Conservation (phyloP, 2,329 filamentous ascomycete genomes). For the Ophiosphaerella narmari region DNA sequence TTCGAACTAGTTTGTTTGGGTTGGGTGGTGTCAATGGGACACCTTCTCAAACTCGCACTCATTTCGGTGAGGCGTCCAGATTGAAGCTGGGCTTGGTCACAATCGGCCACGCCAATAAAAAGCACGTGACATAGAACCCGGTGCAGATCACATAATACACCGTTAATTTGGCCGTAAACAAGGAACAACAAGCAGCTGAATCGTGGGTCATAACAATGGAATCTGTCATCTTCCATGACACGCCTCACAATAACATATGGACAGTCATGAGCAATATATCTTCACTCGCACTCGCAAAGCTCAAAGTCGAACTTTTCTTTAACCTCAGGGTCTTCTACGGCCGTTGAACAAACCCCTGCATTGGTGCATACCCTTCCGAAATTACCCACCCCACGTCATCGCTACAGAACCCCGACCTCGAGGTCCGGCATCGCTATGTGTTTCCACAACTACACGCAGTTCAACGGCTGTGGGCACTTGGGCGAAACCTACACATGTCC, state of each 20-base stretch:
- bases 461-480: conserved; percentile 42
- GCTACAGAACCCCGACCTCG: neutral
- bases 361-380: conserved; percentile 3
- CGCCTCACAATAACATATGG: too few relatives aligned
- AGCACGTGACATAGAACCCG: too few relatives aligned
- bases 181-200: too few relatives aligned
- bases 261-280: neutral
- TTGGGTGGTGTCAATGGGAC: too few relatives aligned
- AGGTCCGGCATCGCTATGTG: conserved; percentile 23
- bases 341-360: conserved; percentile 10
- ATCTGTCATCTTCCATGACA: too few relatives aligned
- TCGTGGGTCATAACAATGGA: neutral
- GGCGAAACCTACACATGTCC: conserved; percentile 28
- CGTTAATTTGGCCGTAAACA: too few relatives aligned
- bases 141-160: too few relatives aligned
- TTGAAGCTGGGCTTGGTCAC: too few relatives aligned
- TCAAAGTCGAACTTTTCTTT: neutral
- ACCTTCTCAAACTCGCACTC: too few relatives aligned
- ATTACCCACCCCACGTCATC: conserved; percentile 14
- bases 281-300: neutral
- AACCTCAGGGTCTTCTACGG: conserved; percentile 9
- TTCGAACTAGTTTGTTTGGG: too few relatives aligned
- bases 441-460: conserved; percentile 40
- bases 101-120: too few relatives aligned
- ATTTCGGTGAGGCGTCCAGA: too few relatives aligned